Evolutionary conservation across 2,329 filamentous ascomycete species (phyloP).

Genomic region (Pseudocercospora crystallina): DNA sequence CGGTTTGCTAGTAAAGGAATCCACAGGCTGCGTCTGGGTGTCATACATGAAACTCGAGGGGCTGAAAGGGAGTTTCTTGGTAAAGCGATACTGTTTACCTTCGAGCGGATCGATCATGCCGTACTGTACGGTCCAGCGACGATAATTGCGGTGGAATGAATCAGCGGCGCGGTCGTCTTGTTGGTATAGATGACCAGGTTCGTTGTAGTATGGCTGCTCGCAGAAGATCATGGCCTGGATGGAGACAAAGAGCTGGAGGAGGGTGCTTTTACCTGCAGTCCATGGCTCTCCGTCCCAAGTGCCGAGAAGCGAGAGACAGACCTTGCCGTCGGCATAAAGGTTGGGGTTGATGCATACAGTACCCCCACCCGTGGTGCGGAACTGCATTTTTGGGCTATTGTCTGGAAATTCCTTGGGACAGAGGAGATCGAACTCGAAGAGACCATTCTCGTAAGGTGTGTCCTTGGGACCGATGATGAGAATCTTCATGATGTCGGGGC

Average conservation of each 20-base stretch:
- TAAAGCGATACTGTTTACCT: constrained; percentile 12
- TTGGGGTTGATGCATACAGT: constrained; percentile 57
- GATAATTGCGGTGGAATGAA: too few species aligned
- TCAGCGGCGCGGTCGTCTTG: too few species aligned
- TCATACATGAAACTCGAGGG: too few species aligned
- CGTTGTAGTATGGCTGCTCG: constrained; percentile 40
- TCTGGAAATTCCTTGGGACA: constrained; percentile 49
- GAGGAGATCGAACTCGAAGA: constrained; percentile 59
- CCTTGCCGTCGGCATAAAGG: constrained; percentile 59
- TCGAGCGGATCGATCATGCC: constrained; percentile 7
- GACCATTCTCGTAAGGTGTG: constrained; percentile 60
- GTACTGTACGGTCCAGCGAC: too few species aligned
- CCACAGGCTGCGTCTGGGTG: too few species aligned
- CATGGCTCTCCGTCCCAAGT: constrained; percentile 55
- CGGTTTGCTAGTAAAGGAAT: too few species aligned
- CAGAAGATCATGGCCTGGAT: constrained; percentile 39
- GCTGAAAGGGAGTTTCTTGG: too few species aligned
- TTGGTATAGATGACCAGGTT: constrained; percentile 42
- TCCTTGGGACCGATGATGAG: constrained; percentile 57
- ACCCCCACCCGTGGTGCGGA: constrained; percentile 55
- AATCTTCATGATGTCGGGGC: constrained; percentile 58
- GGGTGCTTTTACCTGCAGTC: constrained; percentile 51
- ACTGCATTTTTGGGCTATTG: constrained; percentile 51
- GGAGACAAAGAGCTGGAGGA: constrained; percentile 28
- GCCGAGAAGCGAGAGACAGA: constrained; percentile 57